A percentile compares a stretch with the other conserved stretches of the same genome.
Conservation (phyloP, 257 asterid genomes). For the Gynochthodes officinalis region DNA sequence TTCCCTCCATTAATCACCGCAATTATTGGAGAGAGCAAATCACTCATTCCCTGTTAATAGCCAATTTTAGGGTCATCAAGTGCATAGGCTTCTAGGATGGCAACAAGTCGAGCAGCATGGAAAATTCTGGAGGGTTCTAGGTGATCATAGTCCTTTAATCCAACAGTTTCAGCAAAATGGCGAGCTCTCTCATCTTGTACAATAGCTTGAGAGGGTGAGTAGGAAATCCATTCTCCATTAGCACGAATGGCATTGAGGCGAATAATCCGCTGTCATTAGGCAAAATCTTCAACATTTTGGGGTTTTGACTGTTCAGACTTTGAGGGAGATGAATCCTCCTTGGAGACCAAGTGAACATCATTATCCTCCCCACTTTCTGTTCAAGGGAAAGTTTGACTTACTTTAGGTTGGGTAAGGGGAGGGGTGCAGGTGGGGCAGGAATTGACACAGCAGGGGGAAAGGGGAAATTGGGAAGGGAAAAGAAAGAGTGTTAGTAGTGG, state of each 20-base stretch:
- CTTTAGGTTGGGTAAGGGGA: too few species aligned
- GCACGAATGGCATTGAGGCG: slow-evolving; percentile 89
- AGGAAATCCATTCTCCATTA: slow-evolving; percentile 66
- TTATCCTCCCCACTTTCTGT: slow-evolving; percentile 49
- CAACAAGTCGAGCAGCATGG: slow-evolving; percentile 82
- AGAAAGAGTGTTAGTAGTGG: too few species aligned
- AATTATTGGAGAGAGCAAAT: slow-evolving; percentile 76
- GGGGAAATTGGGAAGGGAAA: too few species aligned
- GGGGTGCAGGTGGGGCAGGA: too few species aligned
- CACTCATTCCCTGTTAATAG: slow-evolving; percentile 97
- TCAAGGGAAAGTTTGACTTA: slow-evolving; percentile 56
- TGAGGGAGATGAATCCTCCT: slow-evolving; percentile 39
- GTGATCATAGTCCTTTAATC: slow-evolving; percentile 76
- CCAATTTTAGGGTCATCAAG: slow-evolving; percentile 86
- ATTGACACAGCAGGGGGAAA: too few species aligned
- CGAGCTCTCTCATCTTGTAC: slow-evolving; percentile 58
- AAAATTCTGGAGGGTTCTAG: slow-evolving; percentile 63
- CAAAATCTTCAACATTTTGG: slow-evolving; percentile 52
- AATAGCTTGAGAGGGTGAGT: slow-evolving; percentile 49
- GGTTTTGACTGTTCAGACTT: slow-evolving; percentile 50
- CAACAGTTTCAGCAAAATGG: slow-evolving; percentile 64
- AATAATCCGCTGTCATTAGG: slow-evolving; percentile 81
- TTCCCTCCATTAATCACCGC: slow-evolving; percentile 71
- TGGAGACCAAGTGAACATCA: slow-evolving; percentile 21
- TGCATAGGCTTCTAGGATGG: slow-evolving; percentile 88